Conservation (phyloP, 2,329 filamentous ascomycete species). For the Parastagonospora avenae region DNA sequence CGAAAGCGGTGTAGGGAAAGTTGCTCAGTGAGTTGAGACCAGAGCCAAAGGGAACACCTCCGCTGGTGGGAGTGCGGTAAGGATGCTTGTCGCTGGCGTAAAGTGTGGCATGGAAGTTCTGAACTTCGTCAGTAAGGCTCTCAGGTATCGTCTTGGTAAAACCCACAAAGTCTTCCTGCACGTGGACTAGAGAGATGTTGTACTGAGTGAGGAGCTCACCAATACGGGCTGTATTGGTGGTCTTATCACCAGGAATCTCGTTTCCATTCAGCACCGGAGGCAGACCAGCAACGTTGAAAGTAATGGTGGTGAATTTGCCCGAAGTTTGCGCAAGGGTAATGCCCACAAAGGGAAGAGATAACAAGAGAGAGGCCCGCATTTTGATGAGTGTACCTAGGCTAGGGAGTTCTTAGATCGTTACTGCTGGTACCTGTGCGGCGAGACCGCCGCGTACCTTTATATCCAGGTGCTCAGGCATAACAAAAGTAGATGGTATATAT, state of each 20-base stretch:
- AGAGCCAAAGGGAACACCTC: conserved; percentile 66
- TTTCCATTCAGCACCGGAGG: conserved; percentile 63
- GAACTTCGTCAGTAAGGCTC: not conserved
- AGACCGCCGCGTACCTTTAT: no score
- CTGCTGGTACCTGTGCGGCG: no score
- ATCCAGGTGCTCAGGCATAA: no score
- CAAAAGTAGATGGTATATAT: not conserved
- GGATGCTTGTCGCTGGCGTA: conserved; percentile 66
- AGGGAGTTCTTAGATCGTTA: no score
- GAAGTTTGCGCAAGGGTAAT: conserved; percentile 27
- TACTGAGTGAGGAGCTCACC: conserved; percentile 63
- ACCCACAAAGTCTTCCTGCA: conserved; percentile 67
- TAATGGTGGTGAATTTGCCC: conserved; percentile 58
- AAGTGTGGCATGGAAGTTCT: conserved; percentile 65
- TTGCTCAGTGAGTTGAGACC: conserved; percentile 69
- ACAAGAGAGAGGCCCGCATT: conserved; percentile 17
- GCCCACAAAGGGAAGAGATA: conserved; percentile 12
- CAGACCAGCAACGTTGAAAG: conserved; percentile 66
- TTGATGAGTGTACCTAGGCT: not conserved
- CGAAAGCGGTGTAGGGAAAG: conserved; percentile 61
- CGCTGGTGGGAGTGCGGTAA: conserved; percentile 67
- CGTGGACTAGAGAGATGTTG: conserved; percentile 66
- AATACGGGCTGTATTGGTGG: conserved; percentile 61
- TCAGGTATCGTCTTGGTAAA: not conserved
- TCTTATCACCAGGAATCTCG: conserved; percentile 66